A percentile compares a stretch with the other conserved stretches of the same genome.
Evolutionary conservation across 345 rosid species (phyloP).

Genomic region (Rhodomyrtus tomentosa): DNA sequence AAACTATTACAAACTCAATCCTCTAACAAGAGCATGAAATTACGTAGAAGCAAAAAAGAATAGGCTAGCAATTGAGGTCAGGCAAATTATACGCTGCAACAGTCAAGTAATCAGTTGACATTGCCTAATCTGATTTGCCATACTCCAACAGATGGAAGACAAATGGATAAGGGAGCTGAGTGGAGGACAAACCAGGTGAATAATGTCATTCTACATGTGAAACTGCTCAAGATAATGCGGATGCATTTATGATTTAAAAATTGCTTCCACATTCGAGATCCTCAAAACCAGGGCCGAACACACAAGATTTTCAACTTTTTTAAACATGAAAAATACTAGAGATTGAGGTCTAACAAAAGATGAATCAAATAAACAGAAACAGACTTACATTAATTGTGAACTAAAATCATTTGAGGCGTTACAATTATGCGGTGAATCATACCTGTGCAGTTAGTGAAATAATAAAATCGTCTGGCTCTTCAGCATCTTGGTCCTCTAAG

Average conservation of each 20-base stretch:
- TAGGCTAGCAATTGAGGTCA: not conserved
- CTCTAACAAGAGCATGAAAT: not conserved
- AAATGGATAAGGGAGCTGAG: not conserved
- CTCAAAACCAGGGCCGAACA: not conserved
- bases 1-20: not conserved
- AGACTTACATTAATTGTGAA: not conserved
- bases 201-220: not conserved
- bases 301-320: not conserved
- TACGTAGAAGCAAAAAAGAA: not conserved
- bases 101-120: not conserved
- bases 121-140: not conserved
- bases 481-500: constrained; percentile 88
- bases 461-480: constrained; percentile 95
- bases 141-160: not conserved
- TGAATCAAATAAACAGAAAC: not conserved
- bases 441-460: constrained; percentile 93
- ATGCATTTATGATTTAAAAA: not conserved
- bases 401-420: not conserved
- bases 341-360: not conserved
- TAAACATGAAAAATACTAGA: not conserved
- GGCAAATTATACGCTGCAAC: not conserved
- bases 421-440: not conserved
- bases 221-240: not conserved
- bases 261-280: not conserved
- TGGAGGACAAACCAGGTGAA: not conserved